phyloP scores from a whole-genome alignment of 208 protist genomes.

The Vickermania spadyakhi region DNA sequence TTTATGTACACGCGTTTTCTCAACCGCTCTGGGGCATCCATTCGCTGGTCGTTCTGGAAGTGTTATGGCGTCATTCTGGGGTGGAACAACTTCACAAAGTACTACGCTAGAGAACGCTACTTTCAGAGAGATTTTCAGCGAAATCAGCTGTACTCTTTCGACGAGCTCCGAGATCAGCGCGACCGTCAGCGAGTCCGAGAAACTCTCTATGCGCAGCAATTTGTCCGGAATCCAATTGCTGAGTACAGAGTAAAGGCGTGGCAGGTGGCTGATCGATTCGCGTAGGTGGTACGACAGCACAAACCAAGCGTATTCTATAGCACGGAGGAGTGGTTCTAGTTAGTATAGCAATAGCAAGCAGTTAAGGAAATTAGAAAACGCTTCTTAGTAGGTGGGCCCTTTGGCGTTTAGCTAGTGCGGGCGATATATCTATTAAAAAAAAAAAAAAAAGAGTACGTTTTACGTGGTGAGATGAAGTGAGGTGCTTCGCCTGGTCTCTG shows the following conservation, averaged over 20 bases:
- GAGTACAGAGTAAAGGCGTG: conserved; percentile 85
- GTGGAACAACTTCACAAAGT: conserved; percentile 85
- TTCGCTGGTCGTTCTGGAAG: conserved; percentile 74
- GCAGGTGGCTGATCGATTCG: conserved; percentile 81
- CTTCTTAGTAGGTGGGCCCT: no score
- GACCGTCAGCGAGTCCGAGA: conserved; percentile 79
- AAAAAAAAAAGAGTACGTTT: no score
- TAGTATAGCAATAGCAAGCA: background rate
- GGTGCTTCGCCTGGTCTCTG: no score
- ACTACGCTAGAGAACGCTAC: conserved; percentile 71
- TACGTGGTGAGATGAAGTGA: no score
- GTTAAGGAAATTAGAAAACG: background rate
- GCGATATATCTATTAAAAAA: no score
- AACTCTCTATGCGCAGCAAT: conserved; percentile 79
- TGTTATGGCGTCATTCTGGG: conserved; percentile 55
- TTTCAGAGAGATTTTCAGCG: conserved; percentile 84
- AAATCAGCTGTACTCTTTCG: conserved; percentile 78
- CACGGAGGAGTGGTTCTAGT: background rate
- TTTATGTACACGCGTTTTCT: conserved; percentile 72
- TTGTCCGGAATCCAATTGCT: conserved; percentile 75
- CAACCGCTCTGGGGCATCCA: conserved; percentile 52
- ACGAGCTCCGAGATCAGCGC: conserved; percentile 75
- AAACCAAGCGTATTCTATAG: background rate
- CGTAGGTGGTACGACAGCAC: conserved; percentile 21
- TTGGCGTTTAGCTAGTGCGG: no score